Base-by-base conservation (phyloP, 108 stramenopile species). In the Conticribra guillardii region DNA sequence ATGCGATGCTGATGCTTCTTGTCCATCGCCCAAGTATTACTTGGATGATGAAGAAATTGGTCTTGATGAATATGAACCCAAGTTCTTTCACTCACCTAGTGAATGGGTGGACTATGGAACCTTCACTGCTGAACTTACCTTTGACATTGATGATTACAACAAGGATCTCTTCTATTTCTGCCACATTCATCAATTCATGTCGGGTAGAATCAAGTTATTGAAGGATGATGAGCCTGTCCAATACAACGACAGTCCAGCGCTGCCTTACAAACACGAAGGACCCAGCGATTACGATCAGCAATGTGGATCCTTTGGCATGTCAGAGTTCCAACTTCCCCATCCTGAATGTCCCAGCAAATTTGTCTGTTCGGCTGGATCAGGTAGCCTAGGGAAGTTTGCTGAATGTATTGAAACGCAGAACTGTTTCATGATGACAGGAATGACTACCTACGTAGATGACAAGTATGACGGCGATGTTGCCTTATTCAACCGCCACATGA, bases 101-200 rank as follows among this genome's bases (percentile, higher is more conserved):
- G 88, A 88, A 27, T 96, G 96, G 96, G 18, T 69, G 0, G 81
- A 45, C 0, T 71, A 60, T 26, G 82, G 79, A 3, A 47, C 64
- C 22, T 94, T 89, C 72, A 78, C 64, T 41, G 32, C 84, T 87
- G 26, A 21, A 74, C 83, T 68, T 11, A 68, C 47, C 11, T 68
- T 56, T 47, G 84, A 86, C 28, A 54, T 55, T 1, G 56, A 69
- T n/a, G 67, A 69, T 23, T 84, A 67, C 45, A 60, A 74, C 29
- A 29, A 85, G 66, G 96, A 97, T 71, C 84, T 97, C 34, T 97
- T 97, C 62, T 95, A 95, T 75, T 97, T 95, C 66, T 97, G 96
- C 73, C 96, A 97, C 72, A 85, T 92, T 44, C 89, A 89, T 78
- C 51, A 87, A 56, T 59, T 31, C 47, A 92, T 91, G 90, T 65